Evolutionary conservation across 495 filamentous ascomycete species (phyloP).

Genomic region (Usnea hakonensis): DNA sequence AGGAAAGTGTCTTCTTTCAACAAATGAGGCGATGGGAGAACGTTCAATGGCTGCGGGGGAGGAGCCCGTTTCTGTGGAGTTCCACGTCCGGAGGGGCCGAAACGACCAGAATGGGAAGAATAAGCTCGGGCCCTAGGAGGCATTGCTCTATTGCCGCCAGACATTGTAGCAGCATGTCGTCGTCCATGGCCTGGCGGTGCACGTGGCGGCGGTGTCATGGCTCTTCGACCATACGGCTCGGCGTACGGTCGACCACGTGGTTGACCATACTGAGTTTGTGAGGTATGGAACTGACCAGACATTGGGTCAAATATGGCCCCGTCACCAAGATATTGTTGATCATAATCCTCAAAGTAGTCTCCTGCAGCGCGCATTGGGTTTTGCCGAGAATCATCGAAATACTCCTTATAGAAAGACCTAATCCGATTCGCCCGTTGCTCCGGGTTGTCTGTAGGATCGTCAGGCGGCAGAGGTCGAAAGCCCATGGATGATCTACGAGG

Average conservation of each 20-base stretch:
- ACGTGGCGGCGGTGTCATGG: conserved; percentile 92
- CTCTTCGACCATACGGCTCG: conserved; percentile 75
- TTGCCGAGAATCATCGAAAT: conserved; percentile 81
- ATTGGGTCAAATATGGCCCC: conserved; percentile 64
- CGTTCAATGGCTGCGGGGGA: conserved; percentile 63
- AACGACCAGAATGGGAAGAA: conserved; percentile 57
- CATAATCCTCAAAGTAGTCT: conserved; percentile 65
- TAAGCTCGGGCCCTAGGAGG: conserved; percentile 53
- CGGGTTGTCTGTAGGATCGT: conserved; percentile 76
- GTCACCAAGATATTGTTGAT: conserved; percentile 51
- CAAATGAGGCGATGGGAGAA: conserved; percentile 79
- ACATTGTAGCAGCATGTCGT: conserved; percentile 42
- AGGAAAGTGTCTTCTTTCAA: conserved; percentile 77
- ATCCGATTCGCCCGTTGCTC: conserved; percentile 94
- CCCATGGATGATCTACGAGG: conserved; percentile 75
- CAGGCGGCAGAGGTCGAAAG: conserved; percentile 84
- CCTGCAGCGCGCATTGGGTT: conserved; percentile 38
- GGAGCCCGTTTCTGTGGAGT: conserved; percentile 56
- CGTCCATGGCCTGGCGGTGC: conserved; percentile 66
- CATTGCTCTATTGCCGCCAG: conserved; percentile 39
- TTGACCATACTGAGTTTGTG: conserved; percentile 32
- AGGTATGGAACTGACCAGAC: conserved; percentile 65
- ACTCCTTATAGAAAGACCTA: conserved; percentile 97
- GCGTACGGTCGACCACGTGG: conserved; percentile 49
- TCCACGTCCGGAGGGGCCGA: conserved; percentile 39